Evolutionary conservation across 228 moss, liverwort and hornwort species (phyloP), one percentile per base, ranked within the genome.

Genomic region (Sphagnum fallax): DNA sequence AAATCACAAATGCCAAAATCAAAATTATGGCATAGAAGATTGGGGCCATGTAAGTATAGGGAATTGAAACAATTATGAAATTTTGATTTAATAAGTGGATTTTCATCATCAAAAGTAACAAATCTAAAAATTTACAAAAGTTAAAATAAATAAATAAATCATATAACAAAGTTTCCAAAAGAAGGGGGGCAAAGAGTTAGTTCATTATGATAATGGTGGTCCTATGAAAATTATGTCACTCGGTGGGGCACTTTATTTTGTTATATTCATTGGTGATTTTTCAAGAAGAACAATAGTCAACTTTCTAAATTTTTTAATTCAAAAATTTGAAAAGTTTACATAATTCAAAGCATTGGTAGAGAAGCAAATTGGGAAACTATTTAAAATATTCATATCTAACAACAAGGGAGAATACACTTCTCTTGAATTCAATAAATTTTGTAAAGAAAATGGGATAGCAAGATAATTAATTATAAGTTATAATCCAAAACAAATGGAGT

Each of bases 91-190:
- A 13, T 57, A 13, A 57, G 55, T 57, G 55, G 55, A 8, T 13
- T 57, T 57, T 8, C 55, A 57, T 57, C 4, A 57, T 57, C 55
- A 57, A 13, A 57, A 57, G 4, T 57, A 13, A 57, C 55, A 57
- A 57, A 57, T 4, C 4, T 57, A 8, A 0, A 57, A 8, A 4
- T 57, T 8, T 57, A 4, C 55, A 57, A 57, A 57, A 57, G 55
- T n/a, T n/a, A n/a, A n/a, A n/a, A n/a, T n/a, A n/a, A n/a, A n/a
- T n/a, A n/a, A n/a, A n/a, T n/a, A n/a, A n/a, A n/a, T n/a, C n/a
- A n/a, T n/a, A n/a, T n/a, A n/a, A n/a, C n/a, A 57, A 57, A 57
- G 55, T 57, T 57, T 57, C 55, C 55, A 57, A 57, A 57, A 57
- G 55, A 57, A 2, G 55, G 55, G 8, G 55, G 55, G 4, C 55